A percentile compares a stretch with the other conserved stretches of the same genome.
phyloP scores from a whole-genome alignment of 2,329 filamentous ascomycete species.

The Diaporthe batatas region DNA sequence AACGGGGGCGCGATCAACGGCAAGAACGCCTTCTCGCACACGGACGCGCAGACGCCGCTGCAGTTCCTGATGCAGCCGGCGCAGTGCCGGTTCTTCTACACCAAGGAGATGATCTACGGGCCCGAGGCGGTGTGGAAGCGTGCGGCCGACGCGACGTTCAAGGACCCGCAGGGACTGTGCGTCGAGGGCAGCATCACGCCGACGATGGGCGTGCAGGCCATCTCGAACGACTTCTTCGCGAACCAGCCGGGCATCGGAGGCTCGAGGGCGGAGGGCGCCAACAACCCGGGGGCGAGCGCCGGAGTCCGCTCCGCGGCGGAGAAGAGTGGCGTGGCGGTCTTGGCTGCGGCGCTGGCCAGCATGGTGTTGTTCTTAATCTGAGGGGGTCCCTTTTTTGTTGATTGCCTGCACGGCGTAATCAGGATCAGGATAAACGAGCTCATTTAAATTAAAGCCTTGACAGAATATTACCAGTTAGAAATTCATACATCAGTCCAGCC shows the following conservation, averaged over 20 bases:
- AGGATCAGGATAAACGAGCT: conserved; percentile 6
- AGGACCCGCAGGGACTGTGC: conserved; percentile 49
- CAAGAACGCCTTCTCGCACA: conserved; percentile 53
- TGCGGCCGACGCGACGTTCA: conserved; percentile 54
- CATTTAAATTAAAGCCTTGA: not conserved
- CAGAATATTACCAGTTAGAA: conserved; percentile 1
- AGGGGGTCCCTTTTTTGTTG: not conserved
- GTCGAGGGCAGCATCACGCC: conserved; percentile 50
- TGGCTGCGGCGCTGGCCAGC: conserved; percentile 30
- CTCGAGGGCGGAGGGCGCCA: conserved; percentile 14
- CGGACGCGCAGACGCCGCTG: conserved; percentile 53
- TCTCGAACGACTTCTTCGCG: conserved; percentile 32
- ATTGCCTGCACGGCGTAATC: not conserved
- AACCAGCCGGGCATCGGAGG: not conserved
- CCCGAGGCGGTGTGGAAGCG: conserved; percentile 58
- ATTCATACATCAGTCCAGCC: not conserved
- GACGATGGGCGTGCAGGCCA: conserved; percentile 41
- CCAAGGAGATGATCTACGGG: conserved; percentile 55
- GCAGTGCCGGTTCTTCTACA: conserved; percentile 63
- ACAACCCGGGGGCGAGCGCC: not conserved
- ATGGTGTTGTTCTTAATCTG: conserved; percentile 23
- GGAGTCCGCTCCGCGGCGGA: conserved; percentile 27
- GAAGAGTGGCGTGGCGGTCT: conserved; percentile 4
- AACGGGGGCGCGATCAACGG: conserved; percentile 51
- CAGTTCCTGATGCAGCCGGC: conserved; percentile 61